Evolutionary conservation across 805 yeast genomes (phyloP).

Genomic region (Blastobotrys mokoenaii): DNA sequence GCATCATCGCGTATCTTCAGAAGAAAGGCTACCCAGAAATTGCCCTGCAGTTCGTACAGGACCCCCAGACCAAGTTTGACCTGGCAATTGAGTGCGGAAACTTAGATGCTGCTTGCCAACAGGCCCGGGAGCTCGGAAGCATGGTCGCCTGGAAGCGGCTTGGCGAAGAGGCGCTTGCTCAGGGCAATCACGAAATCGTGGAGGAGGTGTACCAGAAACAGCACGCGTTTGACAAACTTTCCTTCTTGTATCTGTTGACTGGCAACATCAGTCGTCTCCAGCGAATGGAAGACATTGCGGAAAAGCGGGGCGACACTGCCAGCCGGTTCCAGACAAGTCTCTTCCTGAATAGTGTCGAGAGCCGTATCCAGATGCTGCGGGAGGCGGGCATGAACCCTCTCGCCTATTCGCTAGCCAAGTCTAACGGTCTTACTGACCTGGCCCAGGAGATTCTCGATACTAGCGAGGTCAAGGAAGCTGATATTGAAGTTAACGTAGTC

Average conservation of each 20-base stretch:
- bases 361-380: slow-evolving; percentile 64
- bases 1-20: slow-evolving; percentile 89
- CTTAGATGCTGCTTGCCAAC: slow-evolving; percentile 74
- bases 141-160: slow-evolving; percentile 69
- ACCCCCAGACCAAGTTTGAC: slow-evolving; percentile 92
- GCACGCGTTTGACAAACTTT: slow-evolving; percentile 77
- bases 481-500: slow-evolving; percentile 51
- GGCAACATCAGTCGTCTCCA: slow-evolving; percentile 71
- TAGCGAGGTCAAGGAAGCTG: slow-evolving; percentile 55
- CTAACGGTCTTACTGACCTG: slow-evolving; percentile 68
- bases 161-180: slow-evolving; percentile 77
- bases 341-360: slow-evolving; percentile 64
- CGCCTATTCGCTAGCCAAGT: slow-evolving; percentile 87
- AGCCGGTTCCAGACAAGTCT: slow-evolving; percentile 78
- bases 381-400: slow-evolving; percentile 77
- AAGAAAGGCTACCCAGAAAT: slow-evolving; percentile 95
- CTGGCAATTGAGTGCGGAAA: slow-evolving; percentile 92
- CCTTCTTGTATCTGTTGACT: slow-evolving; percentile 76
- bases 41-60: slow-evolving; percentile 94
- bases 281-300: slow-evolving; percentile 86
- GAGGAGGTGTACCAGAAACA: slow-evolving; percentile 86
- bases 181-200: slow-evolving; percentile 79
- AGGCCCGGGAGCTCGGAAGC: slow-evolving; percentile 71
- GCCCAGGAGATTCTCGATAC: slow-evolving; percentile 67
- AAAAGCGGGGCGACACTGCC: slow-evolving; percentile 70